Conservation (phyloP, 2,329 filamentous ascomycete species). For the Fusarium bactridioides region DNA sequence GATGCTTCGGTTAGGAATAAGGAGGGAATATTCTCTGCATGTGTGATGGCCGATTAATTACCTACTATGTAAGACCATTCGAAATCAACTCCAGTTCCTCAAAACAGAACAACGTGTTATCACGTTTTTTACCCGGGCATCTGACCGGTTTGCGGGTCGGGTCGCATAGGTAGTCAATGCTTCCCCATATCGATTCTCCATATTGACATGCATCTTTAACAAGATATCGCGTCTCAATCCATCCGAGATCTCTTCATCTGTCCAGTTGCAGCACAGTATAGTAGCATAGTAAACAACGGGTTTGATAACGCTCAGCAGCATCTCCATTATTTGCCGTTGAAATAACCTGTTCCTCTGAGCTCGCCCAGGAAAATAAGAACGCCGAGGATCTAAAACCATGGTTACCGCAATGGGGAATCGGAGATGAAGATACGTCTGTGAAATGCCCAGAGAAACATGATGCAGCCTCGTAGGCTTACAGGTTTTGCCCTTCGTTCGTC, state of each 20-base stretch:
- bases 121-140: not conserved
- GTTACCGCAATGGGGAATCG: not conserved
- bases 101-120: not conserved
- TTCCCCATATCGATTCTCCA: conserved; percentile 8
- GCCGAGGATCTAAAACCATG: conserved; percentile 4
- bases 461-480: not conserved
- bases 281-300: not conserved
- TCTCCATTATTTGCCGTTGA: not conserved
- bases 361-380: not conserved
- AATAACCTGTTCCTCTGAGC: not conserved
- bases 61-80: not conserved
- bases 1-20: not conserved
- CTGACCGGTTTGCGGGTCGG: conserved; percentile 9
- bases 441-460: conserved; percentile 14
- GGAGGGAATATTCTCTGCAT: not conserved
- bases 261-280: not conserved
- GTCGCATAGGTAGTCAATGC: not conserved
- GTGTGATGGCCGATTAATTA: not conserved
- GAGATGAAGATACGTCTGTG: not conserved
- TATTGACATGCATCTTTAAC: conserved; percentile 8
- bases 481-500: not conserved
- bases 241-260: not conserved
- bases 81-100: not conserved
- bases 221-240: not conserved
- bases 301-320: not conserved